A percentile compares a stretch with the other conserved stretches of the same genome.
These are phyloP conservation scores for Trametes pubescens DNA, from an alignment of 1,284 basidiomycete species.

Conservation along the genomic window DNA sequence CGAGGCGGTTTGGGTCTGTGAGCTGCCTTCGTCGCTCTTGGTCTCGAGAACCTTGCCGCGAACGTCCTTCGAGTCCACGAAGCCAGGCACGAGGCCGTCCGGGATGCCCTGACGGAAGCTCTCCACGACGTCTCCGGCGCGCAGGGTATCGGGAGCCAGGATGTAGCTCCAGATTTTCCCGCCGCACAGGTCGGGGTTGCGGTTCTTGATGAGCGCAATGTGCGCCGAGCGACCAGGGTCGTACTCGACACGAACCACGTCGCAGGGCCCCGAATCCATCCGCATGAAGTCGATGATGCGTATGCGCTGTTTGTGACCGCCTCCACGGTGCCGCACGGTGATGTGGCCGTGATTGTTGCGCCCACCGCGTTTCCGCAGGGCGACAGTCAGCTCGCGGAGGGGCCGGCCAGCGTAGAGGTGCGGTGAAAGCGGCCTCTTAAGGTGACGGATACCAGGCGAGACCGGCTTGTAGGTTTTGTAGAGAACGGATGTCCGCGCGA, in stretches of 20 bases:
- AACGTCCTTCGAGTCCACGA: constrained; percentile 49
- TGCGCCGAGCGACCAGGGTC: constrained; percentile 95
- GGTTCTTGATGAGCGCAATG: constrained; percentile 85
- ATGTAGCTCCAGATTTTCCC: constrained; percentile 83
- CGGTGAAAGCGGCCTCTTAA: constrained; percentile 81
- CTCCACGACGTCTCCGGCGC: constrained; percentile 89
- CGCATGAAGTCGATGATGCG: constrained; percentile 91
- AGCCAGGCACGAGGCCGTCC: constrained; percentile 76
- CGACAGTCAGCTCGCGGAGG: constrained; percentile 83
- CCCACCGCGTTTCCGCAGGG: constrained; percentile 88
- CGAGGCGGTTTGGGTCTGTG: constrained; percentile 46
- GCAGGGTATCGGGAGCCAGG: constrained; percentile 88
- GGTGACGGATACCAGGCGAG: constrained; percentile 88
- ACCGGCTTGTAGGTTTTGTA: constrained; percentile 94
- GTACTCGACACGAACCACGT: constrained; percentile 95
- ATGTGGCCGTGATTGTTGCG: constrained; percentile 87
- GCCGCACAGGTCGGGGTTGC: constrained; percentile 56
- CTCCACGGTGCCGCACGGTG: constrained; percentile 90
- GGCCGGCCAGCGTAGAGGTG: constrained; percentile 90
- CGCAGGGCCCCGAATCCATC: constrained; percentile 78
- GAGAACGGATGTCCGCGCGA: constrained; percentile 56
- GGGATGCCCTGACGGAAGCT: constrained; percentile 89
- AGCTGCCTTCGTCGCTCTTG: constrained; percentile 38
- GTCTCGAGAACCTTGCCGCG: constrained; percentile 59
- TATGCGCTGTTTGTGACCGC: constrained; percentile 90